phyloP scores from a whole-genome alignment of 345 rosid genomes.

The Populus davidiana region DNA sequence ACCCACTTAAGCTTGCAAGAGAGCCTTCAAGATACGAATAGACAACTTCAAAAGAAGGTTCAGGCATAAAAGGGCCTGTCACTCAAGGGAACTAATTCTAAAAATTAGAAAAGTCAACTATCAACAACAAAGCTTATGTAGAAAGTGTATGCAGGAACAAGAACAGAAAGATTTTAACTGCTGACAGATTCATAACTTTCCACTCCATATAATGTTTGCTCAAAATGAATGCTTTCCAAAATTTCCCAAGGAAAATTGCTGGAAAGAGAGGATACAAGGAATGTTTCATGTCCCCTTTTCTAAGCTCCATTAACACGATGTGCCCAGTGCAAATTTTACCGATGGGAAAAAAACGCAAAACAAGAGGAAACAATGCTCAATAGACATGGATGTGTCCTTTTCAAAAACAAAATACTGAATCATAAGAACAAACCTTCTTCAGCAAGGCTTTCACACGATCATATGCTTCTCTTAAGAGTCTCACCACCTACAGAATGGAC shows the following conservation, averaged over 20 bases:
- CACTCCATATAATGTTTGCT: not conserved
- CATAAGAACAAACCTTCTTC: conserved; percentile 56
- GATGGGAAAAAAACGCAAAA: not conserved
- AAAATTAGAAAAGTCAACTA: not conserved
- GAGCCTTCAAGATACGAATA: not conserved
- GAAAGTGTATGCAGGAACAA: not conserved
- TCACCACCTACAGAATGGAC: conserved; percentile 64
- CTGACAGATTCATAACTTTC: not conserved
- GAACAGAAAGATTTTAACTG: not conserved
- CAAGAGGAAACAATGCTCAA: not conserved
- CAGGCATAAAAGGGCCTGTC: not conserved
- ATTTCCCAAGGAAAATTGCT: not conserved
- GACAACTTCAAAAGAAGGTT: not conserved
- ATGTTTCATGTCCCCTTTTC: not conserved
- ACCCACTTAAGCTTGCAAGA: not conserved
- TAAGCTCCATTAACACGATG: not conserved
- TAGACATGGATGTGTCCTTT: not conserved
- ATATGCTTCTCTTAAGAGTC: conserved; percentile 89
- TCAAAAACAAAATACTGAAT: not conserved
- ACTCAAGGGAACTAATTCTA: not conserved
- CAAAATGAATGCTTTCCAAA: not conserved
- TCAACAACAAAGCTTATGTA: not conserved
- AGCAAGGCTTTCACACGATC: conserved; percentile 80
- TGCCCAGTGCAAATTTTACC: not conserved
- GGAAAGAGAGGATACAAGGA: not conserved